Evolutionary conservation across 768 basidiomycete genomes (phyloP).

Genomic region (Macrolepiota albuminosa): DNA sequence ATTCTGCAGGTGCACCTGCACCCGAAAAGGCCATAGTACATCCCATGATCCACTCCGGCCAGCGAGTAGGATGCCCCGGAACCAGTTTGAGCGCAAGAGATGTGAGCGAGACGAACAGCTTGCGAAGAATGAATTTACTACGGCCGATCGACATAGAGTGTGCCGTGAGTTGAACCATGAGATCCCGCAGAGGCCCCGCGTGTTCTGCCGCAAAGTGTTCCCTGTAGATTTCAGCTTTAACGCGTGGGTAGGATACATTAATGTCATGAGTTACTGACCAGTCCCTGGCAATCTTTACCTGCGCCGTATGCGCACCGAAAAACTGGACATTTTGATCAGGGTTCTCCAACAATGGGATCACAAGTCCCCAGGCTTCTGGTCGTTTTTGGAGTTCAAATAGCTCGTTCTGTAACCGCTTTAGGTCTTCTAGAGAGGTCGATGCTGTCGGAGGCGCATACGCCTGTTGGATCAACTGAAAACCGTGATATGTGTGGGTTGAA

Average conservation of each 20-base stretch:
- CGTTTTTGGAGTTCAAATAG: conserved; percentile 73
- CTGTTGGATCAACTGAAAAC: conserved; percentile 58
- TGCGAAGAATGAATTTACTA: conserved; percentile 73
- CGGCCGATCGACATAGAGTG: conserved; percentile 55
- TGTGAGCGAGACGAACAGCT: conserved; percentile 83
- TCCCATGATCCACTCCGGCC: conserved; percentile 75
- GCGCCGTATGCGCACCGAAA: conserved; percentile 90
- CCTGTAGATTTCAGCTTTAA: conserved; percentile 38
- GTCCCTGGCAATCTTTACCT: conserved; percentile 91
- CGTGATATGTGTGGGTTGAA: not conserved
- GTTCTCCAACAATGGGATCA: conserved; percentile 69
- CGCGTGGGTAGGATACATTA: not conserved
- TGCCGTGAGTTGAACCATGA: conserved; percentile 66
- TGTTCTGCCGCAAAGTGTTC: conserved; percentile 62
- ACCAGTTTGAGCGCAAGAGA: conserved; percentile 70
- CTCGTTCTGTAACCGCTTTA: conserved; percentile 64
- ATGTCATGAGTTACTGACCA: conserved; percentile 49
- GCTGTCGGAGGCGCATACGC: conserved; percentile 52
- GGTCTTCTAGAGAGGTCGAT: conserved; percentile 48
- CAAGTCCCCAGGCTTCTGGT: conserved; percentile 80
- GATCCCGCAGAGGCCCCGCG: conserved; percentile 51
- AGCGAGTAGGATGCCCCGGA: conserved; percentile 50
- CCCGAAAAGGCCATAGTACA: conserved; percentile 59
- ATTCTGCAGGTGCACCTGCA: conserved; percentile 52
- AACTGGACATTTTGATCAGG: conserved; percentile 84